Evolutionary conservation across 192 early-diverging fungal genomes (phyloP).

Genomic region (Lunasporangiospora selenospora): DNA sequence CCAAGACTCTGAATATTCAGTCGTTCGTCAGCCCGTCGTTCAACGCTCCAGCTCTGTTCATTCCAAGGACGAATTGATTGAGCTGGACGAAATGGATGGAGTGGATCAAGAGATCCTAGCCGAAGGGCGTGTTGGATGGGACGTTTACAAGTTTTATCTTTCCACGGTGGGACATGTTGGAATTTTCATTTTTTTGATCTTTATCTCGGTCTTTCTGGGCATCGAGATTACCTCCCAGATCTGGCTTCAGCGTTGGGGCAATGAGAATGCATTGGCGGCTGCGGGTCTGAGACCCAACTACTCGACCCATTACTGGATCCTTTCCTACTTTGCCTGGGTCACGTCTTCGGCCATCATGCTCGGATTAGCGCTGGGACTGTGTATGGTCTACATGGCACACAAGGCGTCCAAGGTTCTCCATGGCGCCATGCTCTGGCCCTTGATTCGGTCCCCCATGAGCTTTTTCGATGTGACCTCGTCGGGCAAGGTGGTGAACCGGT

Average conservation of each 20-base stretch:
- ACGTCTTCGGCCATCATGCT: conserved; percentile 26
- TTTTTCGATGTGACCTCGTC: conserved; percentile 44
- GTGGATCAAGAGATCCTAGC: conserved; percentile 21
- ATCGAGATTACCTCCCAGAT: background rate
- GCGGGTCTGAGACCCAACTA: background rate
- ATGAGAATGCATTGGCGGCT: background rate
- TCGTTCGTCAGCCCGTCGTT: conserved; percentile 19
- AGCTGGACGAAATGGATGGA: conserved; percentile 23
- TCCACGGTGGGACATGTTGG: background rate
- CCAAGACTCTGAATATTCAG: too few relatives aligned
- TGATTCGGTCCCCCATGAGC: conserved; percentile 57
- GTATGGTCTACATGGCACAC: conserved; percentile 62
- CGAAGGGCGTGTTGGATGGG: conserved; percentile 26
- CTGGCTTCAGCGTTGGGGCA: conserved; percentile 1
- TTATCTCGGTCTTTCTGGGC: background rate
- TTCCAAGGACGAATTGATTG: conserved; percentile 9
- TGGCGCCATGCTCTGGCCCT: conserved; percentile 59
- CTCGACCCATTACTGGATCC: conserved; percentile 12
- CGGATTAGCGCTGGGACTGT: conserved; percentile 5
- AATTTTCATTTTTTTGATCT: background rate
- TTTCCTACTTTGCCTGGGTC: conserved; percentile 24
- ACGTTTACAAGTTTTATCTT: conserved; percentile 37
- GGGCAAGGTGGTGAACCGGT: conserved; percentile 82
- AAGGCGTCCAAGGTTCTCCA: conserved; percentile 63
- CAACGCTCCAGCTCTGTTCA: conserved; percentile 20